These are phyloP conservation scores for Curvularia spicifera DNA, from an alignment of 2,329 filamentous ascomycete species.

Conservation along the genomic window DNA sequence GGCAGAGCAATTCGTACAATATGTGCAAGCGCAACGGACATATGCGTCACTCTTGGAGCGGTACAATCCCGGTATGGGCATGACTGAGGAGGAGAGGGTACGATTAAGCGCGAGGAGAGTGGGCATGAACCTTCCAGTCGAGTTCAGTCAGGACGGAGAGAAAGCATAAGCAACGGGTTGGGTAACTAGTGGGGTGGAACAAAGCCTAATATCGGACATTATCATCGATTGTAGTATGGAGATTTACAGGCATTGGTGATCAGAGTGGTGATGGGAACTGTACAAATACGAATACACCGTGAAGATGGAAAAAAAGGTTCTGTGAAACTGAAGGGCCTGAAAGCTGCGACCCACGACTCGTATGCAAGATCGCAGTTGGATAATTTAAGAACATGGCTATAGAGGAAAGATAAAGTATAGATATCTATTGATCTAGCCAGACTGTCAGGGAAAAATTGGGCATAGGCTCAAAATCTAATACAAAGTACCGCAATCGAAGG, in stretches of 20 bases:
- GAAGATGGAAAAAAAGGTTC: background rate
- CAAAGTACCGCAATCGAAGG: slow-evolving; percentile 16
- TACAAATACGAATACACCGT: too few species aligned
- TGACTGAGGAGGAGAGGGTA: slow-evolving; percentile 84
- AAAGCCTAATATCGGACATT: background rate
- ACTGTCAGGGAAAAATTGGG: background rate
- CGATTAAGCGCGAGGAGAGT: slow-evolving; percentile 83
- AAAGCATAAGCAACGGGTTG: slow-evolving; percentile 7
- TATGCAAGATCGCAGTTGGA: background rate
- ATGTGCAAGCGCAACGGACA: slow-evolving; percentile 82
- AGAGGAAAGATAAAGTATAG: background rate
- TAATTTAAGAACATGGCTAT: background rate
- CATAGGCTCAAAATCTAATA: slow-evolving; percentile 1
- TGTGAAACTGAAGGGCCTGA: background rate
- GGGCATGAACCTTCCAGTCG: slow-evolving; percentile 83
- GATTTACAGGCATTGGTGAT: background rate
- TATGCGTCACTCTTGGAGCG: slow-evolving; percentile 84
- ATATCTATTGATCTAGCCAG: slow-evolving; percentile 9
- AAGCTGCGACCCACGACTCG: background rate
- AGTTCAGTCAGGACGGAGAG: slow-evolving; percentile 51
- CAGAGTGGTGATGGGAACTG: background rate
- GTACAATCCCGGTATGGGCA: slow-evolving; percentile 91
- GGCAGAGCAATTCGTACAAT: slow-evolving; percentile 79
- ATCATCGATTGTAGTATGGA: background rate
- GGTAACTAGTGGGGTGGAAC: background rate